Percentiles rank a stretch among this genome's conserved stretches.
These are phyloP conservation scores for Phialophora tarda DNA, from an alignment of 2,329 filamentous ascomycete genomes.

Conservation along the genomic window DNA sequence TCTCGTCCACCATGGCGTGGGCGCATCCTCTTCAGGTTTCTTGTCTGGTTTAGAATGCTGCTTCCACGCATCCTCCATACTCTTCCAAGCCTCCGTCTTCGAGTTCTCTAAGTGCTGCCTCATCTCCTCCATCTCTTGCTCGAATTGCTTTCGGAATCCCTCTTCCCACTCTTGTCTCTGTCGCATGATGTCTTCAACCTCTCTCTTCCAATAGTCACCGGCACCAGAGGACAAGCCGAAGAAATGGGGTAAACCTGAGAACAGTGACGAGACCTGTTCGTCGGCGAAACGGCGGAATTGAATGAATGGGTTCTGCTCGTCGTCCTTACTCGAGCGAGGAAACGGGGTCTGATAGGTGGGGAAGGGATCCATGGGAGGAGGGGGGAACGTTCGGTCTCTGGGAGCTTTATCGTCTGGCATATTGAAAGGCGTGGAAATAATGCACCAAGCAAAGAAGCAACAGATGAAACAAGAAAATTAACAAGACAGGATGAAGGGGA, in stretches of 20 bases:
- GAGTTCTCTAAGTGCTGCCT: slow-evolving; percentile 31
- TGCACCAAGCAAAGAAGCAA: neutral
- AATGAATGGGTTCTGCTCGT: slow-evolving; percentile 61
- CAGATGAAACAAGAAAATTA: slow-evolving; percentile 12
- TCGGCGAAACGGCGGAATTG: slow-evolving; percentile 67
- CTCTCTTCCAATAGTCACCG: slow-evolving; percentile 20
- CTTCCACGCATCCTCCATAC: slow-evolving; percentile 23
- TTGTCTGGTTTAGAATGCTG: slow-evolving; percentile 9
- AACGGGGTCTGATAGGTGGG: slow-evolving; percentile 39
- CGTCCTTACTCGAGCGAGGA: slow-evolving; percentile 41
- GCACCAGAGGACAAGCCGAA: slow-evolving; percentile 22
- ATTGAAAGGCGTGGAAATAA: slow-evolving; percentile 1
- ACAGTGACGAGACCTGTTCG: slow-evolving; percentile 60
- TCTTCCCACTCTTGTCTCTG: slow-evolving; percentile 34
- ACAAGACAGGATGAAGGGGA: neutral
- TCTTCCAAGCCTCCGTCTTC: slow-evolving; percentile 23
- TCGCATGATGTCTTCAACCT: slow-evolving; percentile 32
- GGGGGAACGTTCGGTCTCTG: slow-evolving; percentile 30
- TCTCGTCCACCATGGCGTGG: slow-evolving; percentile 26
- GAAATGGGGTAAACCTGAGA: slow-evolving; percentile 55
- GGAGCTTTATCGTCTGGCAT: slow-evolving; percentile 41
- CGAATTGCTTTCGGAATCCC: slow-evolving; percentile 34
- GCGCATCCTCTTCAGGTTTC: neutral
- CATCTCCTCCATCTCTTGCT: slow-evolving; percentile 37
- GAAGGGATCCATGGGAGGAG: slow-evolving; percentile 40